phyloP scores from a whole-genome alignment of 176 grass and related monocot species.

The Ampelocalamus luodianensis region DNA sequence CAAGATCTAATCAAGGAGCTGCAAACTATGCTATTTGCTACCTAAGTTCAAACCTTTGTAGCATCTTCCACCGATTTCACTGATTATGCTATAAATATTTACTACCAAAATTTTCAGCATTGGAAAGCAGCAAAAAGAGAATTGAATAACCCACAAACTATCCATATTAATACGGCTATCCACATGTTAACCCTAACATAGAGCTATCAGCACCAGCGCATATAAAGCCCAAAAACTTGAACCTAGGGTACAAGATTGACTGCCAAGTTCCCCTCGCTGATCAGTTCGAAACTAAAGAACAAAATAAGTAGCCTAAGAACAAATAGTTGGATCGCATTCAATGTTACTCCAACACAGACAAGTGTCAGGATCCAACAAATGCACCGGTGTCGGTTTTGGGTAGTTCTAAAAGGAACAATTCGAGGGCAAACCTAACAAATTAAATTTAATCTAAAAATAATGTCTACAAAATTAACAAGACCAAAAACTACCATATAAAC shows the following conservation, averaged over 20 bases:
- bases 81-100: not conserved
- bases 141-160: not conserved
- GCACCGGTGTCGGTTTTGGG: not conserved
- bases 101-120: not conserved
- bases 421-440: not conserved
- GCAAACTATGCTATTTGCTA: slow-evolving; percentile 7
- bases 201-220: not conserved
- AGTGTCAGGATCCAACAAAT: not conserved
- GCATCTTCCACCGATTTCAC: not conserved
- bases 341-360: not conserved
- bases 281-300: slow-evolving; percentile 16
- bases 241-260: slow-evolving; percentile 5
- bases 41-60: not conserved
- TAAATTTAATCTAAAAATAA: slow-evolving; percentile 8
- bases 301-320: not conserved
- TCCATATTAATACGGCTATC: not conserved
- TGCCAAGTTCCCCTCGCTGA: not conserved
- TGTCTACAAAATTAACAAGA: not conserved
- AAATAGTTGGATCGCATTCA: not conserved
- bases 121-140: not conserved
- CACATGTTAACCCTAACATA: slow-evolving; percentile 7
- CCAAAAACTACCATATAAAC: not conserved
- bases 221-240: not conserved
- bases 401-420: not conserved
- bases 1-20: not conserved